Conservation (phyloP, 345 rosid species). For the Psidium guajava region DNA sequence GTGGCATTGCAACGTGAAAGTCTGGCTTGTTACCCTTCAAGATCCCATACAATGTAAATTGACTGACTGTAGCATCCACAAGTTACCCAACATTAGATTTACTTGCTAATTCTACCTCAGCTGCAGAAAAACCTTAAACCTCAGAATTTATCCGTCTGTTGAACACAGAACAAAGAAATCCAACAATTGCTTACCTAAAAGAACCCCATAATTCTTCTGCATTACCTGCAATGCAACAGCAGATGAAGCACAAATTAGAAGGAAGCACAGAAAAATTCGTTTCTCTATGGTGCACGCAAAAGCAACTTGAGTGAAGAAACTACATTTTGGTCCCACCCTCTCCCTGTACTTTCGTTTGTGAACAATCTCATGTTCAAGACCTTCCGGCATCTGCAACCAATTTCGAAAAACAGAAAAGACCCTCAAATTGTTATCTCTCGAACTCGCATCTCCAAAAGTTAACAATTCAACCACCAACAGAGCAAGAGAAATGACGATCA, state of each 20-base stretch:
- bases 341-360: constrained; percentile 62
- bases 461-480: neutral
- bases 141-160: neutral
- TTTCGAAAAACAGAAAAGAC: neutral
- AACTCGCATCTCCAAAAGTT: neutral
- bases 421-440: neutral
- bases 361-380: constrained; percentile 84
- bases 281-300: neutral
- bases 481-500: neutral
- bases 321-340: constrained; percentile 88
- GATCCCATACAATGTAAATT: constrained; percentile 78
- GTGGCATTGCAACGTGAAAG: constrained; percentile 94
- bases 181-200: constrained; percentile 34
- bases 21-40: constrained; percentile 98
- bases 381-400: constrained; percentile 57
- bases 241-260: neutral
- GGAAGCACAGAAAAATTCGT: neutral
- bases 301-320: neutral
- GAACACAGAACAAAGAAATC: neutral
- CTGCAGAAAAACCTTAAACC: neutral
- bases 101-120: neutral
- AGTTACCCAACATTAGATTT: neutral
- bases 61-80: constrained; percentile 53
- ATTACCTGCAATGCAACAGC: constrained; percentile 50
- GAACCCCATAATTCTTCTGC: constrained; percentile 63